Conservation (phyloP, 2,329 filamentous ascomycete species). For the Fusarium torulosum region DNA sequence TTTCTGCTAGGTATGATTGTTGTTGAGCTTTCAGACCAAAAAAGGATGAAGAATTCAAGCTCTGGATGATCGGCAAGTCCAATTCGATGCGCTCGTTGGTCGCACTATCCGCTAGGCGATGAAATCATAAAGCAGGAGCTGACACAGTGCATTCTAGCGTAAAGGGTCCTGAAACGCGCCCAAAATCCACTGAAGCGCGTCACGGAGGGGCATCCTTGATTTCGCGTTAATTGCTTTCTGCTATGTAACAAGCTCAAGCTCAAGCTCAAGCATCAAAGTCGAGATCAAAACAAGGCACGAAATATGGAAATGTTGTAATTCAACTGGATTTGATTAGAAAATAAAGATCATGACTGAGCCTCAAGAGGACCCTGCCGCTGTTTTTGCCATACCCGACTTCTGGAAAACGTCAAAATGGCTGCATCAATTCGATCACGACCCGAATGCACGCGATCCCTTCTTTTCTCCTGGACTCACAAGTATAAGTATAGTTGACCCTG, state of each 20-base stretch:
- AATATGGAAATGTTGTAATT: constrained; percentile 26
- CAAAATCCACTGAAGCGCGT: constrained; percentile 34
- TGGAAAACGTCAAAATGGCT: constrained; percentile 68
- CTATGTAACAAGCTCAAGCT: constrained; percentile 10
- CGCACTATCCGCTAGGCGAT: constrained; percentile 2
- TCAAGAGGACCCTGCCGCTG: constrained; percentile 62
- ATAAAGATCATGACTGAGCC: constrained; percentile 52
- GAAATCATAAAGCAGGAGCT: constrained; percentile 33
- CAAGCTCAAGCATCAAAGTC: background rate
- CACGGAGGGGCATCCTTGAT: constrained; percentile 22
- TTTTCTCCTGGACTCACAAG: constrained; percentile 59
- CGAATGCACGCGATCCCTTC: constrained; percentile 51
- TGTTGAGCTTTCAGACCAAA: constrained; percentile 6
- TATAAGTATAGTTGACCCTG: constrained; percentile 34
- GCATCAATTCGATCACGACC: constrained; percentile 45
- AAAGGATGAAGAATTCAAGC: constrained; percentile 19
- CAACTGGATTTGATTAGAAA: background rate
- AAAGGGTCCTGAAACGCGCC: constrained; percentile 27
- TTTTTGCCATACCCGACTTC: constrained; percentile 74
- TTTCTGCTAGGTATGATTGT: background rate
- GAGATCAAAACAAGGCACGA: constrained; percentile 4
- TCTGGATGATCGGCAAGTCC: constrained; percentile 12
- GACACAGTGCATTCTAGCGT: constrained; percentile 22
- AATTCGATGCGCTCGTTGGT: constrained; percentile 5
- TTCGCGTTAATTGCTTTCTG: constrained; percentile 34